phyloP scores from a whole-genome alignment of 495 filamentous ascomycete genomes.

The Aspergillus haitiensis region DNA sequence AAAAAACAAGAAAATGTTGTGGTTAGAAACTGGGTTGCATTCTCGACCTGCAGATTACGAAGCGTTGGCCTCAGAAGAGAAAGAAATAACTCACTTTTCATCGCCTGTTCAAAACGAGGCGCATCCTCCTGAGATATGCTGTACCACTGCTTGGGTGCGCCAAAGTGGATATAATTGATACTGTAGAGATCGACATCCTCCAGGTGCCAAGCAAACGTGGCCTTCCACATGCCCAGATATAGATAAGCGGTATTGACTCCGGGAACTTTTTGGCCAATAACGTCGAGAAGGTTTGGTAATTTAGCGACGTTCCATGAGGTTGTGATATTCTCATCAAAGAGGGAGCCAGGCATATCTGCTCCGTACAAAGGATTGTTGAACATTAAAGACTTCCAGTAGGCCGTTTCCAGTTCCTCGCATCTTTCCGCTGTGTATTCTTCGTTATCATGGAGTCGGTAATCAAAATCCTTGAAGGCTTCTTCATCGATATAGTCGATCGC shows the following conservation, averaged over 20 bases:
- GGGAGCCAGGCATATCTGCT: constrained; percentile 91
- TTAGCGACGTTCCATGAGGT: constrained; percentile 92
- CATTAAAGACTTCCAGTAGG: constrained; percentile 94
- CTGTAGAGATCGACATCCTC: constrained; percentile 99
- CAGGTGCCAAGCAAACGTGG: constrained; percentile 97
- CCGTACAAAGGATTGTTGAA: constrained; percentile 95
- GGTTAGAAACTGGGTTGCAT: neutral
- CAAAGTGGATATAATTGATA: constrained; percentile 99
- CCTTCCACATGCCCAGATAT: constrained; percentile 99
- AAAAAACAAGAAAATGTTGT: constrained; percentile 10
- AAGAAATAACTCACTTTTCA: constrained; percentile 63
- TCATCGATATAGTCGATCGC: constrained; percentile 73
- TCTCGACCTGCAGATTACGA: neutral
- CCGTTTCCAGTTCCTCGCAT: constrained; percentile 88
- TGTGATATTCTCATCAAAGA: constrained; percentile 82
- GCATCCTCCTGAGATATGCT: constrained; percentile 97
- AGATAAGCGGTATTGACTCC: constrained; percentile 99
- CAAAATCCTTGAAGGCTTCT: constrained; percentile 79
- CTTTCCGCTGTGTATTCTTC: constrained; percentile 84
- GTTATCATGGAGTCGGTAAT: constrained; percentile 80
- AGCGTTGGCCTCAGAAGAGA: neutral
- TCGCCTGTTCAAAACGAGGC: constrained; percentile 88
- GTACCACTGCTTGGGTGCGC: constrained; percentile 99
- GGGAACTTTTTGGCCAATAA: constrained; percentile 90
- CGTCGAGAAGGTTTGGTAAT: constrained; percentile 88